Evolutionary conservation across 805 yeast species (phyloP).

Genomic region (Helenozyma baotianmanensis): DNA sequence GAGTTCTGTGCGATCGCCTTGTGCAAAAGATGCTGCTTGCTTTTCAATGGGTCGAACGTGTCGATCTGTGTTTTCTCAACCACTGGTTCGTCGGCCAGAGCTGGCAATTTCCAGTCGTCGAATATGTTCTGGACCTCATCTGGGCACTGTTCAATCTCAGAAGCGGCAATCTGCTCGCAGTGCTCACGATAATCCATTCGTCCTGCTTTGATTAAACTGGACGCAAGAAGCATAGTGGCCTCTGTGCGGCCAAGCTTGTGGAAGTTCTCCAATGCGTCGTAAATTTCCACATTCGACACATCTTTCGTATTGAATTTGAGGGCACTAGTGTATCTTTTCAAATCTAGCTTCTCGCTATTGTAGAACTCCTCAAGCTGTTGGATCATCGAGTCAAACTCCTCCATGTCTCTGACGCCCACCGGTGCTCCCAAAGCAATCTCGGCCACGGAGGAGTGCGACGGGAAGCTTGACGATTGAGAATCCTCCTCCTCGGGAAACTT

Average conservation of each 20-base stretch:
- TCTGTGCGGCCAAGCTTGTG: not conserved
- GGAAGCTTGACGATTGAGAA: not conserved
- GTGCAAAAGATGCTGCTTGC: conserved; percentile 5
- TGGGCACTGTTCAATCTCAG: conserved; percentile 5
- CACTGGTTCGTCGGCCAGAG: too few relatives aligned
- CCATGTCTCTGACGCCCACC: conserved; percentile 16
- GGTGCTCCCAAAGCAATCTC: too few relatives aligned
- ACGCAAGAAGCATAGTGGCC: conserved; percentile 8
- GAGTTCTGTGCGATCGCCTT: conserved; percentile 11
- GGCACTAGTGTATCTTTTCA: too few relatives aligned
- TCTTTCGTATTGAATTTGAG: too few relatives aligned
- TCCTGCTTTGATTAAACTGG: conserved; percentile 7
- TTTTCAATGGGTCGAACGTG: too few relatives aligned
- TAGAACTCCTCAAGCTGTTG: conserved; percentile 19
- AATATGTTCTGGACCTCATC: conserved; percentile 3
- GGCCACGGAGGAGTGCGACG: conserved; percentile 17
- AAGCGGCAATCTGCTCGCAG: conserved; percentile 3
- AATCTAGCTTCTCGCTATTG: not conserved
- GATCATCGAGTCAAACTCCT: conserved; percentile 37
- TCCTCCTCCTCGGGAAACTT: not conserved
- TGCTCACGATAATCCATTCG: not conserved
- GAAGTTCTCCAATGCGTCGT: conserved; percentile 1
- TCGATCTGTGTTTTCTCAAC: too few relatives aligned
- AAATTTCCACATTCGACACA: too few relatives aligned
- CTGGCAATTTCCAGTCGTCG: conserved; percentile 8